Evolutionary conservation across 2,329 filamentous ascomycete genomes (phyloP).

Genomic region (Sphaceloma murrayae): DNA sequence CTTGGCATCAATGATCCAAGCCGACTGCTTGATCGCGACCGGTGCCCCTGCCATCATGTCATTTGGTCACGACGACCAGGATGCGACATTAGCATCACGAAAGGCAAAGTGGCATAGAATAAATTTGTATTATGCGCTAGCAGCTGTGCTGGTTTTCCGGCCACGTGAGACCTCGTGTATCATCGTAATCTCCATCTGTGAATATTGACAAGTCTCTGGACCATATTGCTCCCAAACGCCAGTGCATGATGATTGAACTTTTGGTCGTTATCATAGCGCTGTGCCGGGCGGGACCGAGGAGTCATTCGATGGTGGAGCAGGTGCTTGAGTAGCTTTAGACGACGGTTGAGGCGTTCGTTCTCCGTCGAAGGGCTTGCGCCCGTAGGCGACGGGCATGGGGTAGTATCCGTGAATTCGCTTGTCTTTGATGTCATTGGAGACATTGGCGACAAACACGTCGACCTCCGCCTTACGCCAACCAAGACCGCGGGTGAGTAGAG

Average conservation of each 20-base stretch:
- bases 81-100: no score
- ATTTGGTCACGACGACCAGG: no score
- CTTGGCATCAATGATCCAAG: no score
- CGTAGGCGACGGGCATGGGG: conserved; percentile 31
- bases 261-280: conserved; percentile 8
- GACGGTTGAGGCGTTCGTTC: conserved; percentile 15
- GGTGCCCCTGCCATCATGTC: no score
- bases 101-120: neutral
- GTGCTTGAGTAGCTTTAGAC: neutral
- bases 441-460: conserved; percentile 33
- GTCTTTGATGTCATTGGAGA: conserved; percentile 28
- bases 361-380: conserved; percentile 25
- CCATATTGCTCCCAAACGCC: neutral
- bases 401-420: conserved; percentile 32
- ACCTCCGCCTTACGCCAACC: conserved; percentile 38
- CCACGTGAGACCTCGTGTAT: neutral
- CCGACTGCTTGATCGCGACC: no score
- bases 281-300: conserved; percentile 6
- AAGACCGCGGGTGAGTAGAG: conserved; percentile 33
- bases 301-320: neutral
- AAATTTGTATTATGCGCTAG: no score
- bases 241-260: conserved; percentile 1
- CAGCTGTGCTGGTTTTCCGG: no score
- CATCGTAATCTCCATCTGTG: conserved; percentile 5
- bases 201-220: neutral